These are phyloP conservation scores for Sugiyamaella castrensis DNA, from an alignment of 1,139 yeast genomes.

Conservation along the genomic window DNA sequence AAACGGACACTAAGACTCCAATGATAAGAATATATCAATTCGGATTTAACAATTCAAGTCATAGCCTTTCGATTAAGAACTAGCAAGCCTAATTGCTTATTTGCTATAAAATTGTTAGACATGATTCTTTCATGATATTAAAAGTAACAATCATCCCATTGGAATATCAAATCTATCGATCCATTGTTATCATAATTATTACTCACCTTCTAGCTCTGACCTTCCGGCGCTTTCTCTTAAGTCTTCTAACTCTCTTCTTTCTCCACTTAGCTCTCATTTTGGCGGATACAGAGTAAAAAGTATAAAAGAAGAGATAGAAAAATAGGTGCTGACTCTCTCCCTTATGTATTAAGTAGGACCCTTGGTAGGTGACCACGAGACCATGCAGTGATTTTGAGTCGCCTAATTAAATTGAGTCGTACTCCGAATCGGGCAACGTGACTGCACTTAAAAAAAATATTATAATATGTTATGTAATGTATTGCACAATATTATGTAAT, in stretches of 20 bases:
- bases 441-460: neutral
- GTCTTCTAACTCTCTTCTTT: slow-evolving; percentile 99
- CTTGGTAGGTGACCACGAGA: slow-evolving; percentile 13
- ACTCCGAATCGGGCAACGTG: slow-evolving; percentile 6
- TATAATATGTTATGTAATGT: no score
- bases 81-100: slow-evolving; percentile 24
- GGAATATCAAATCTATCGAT: slow-evolving; percentile 1
- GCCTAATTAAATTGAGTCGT: neutral
- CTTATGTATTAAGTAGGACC: slow-evolving; percentile 3
- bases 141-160: no score
- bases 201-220: slow-evolving; percentile 83
- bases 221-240: slow-evolving; percentile 99
- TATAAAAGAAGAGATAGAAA: slow-evolving; percentile 14
- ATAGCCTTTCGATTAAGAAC: slow-evolving; percentile 15
- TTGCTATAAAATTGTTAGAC: slow-evolving; percentile 16
- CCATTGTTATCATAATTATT: neutral
- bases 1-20: no score
- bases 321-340: neutral
- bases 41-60: no score
- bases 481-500: no score
- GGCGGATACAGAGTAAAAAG: slow-evolving; percentile 15
- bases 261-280: slow-evolving; percentile 59
- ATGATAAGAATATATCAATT: no score
- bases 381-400: slow-evolving; percentile 1
- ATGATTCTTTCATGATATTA: no score